Conservation (phyloP, 192 early-diverging fungal genomes). For the Mortierella alpina region DNA sequence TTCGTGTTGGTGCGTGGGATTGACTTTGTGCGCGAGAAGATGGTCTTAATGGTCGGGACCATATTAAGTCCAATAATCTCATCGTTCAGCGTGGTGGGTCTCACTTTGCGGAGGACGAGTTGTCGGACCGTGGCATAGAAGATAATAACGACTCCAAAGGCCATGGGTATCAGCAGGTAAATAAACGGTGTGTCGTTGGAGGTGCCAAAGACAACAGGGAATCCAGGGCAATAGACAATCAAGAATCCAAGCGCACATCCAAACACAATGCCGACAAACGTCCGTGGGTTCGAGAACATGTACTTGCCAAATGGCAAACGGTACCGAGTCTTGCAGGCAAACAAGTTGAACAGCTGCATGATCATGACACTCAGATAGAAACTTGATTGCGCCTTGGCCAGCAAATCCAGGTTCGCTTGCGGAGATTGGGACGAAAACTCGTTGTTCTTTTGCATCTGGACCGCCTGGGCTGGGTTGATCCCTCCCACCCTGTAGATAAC, state of each 20-base stretch:
- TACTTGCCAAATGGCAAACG: conserved; percentile 80
- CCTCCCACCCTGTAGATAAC: conserved; percentile 71
- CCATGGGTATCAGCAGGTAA: conserved; percentile 88
- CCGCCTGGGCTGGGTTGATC: conserved; percentile 73
- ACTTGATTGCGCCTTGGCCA: conserved; percentile 83
- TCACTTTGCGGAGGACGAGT: conserved; percentile 67
- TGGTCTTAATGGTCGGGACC: conserved; percentile 50
- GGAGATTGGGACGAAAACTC: conserved; percentile 55
- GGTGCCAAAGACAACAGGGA: conserved; percentile 86
- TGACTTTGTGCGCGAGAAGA: conserved; percentile 39
- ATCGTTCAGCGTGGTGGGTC: conserved; percentile 74
- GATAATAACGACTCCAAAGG: conserved; percentile 80
- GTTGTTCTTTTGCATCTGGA: conserved; percentile 63
- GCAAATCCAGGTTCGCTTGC: conserved; percentile 57
- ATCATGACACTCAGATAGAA: conserved; percentile 83
- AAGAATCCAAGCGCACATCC: conserved; percentile 75
- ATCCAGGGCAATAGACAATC: conserved; percentile 86
- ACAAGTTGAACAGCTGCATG: conserved; percentile 94
- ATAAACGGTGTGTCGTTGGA: conserved; percentile 63
- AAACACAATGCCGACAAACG: conserved; percentile 72
- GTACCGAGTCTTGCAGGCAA: conserved; percentile 88
- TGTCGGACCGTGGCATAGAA: conserved; percentile 80
- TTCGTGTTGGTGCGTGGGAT: conserved; percentile 9
- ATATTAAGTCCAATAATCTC: conserved; percentile 83
- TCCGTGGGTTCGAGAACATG: conserved; percentile 81